phyloP scores from a whole-genome alignment of 148 eudicot genomes.

The Rhododendron williamsianum region DNA sequence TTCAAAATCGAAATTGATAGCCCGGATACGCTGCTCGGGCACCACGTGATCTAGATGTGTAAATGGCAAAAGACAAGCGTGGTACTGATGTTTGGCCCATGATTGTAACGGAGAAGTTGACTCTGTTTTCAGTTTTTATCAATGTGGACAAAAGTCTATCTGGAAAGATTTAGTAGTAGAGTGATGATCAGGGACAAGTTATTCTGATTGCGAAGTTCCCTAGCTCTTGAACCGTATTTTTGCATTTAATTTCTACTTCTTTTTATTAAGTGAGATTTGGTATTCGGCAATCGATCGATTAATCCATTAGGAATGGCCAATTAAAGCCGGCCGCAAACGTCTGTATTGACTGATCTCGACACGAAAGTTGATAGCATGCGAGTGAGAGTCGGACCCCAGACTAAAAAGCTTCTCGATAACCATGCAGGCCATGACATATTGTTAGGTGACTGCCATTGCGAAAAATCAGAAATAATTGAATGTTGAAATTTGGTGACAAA shows the following conservation, averaged over 20 bases:
- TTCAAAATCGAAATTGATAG: no score
- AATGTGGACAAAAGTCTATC: neutral
- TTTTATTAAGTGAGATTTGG: neutral
- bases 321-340: neutral
- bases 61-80: neutral
- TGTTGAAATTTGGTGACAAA: no score
- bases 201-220: neutral
- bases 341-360: neutral
- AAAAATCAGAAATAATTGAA: no score
- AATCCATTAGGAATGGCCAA: neutral
- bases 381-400: neutral
- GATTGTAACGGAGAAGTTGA: constrained; percentile 3
- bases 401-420: no score
- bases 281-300: neutral
- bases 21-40: accelerated
- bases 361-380: neutral
- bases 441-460: no score
- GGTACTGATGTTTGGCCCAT: neutral
- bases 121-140: neutral
- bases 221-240: neutral
- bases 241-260: neutral
- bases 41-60: neutral
- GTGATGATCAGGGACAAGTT: neutral
- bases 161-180: neutral
- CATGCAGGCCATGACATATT: no score